phyloP scores from a whole-genome alignment of 768 basidiomycete species.

The Psilocybe azurescens region DNA sequence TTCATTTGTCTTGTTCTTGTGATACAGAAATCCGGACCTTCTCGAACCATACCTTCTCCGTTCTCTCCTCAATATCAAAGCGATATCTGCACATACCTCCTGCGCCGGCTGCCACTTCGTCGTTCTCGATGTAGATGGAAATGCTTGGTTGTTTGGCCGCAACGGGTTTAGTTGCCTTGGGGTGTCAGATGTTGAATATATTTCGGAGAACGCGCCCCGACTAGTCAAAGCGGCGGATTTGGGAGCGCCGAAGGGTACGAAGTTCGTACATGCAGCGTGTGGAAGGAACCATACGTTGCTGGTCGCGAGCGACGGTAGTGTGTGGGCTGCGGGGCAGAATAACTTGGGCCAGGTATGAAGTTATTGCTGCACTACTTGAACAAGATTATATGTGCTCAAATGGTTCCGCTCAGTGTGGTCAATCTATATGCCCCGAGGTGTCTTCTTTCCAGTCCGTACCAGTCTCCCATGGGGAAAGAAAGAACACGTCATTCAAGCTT shows the following conservation, averaged over 20 bases:
- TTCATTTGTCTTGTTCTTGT: not conserved
- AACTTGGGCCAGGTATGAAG: constrained; percentile 74
- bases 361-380: not conserved
- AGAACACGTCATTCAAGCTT: constrained; percentile 72
- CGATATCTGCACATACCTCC: constrained; percentile 74
- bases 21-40: constrained; percentile 73
- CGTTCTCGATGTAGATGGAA: constrained; percentile 72
- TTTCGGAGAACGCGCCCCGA: constrained; percentile 80
- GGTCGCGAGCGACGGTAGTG: constrained; percentile 78
- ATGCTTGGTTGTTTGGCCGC: constrained; percentile 91
- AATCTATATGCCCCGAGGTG: constrained; percentile 67
- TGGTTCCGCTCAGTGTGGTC: constrained; percentile 63
- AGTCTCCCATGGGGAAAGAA: constrained; percentile 61
- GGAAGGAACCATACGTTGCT: constrained; percentile 85
- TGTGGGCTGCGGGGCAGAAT: constrained; percentile 89
- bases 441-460: constrained; percentile 66
- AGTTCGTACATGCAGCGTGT: constrained; percentile 83
- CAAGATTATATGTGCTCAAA: constrained; percentile 1
- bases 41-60: constrained; percentile 89
- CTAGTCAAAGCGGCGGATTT: constrained; percentile 61
- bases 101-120: constrained; percentile 81
- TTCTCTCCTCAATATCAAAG: constrained; percentile 81
- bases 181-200: constrained; percentile 54
- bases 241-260: constrained; percentile 60
- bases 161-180: constrained; percentile 76